Conservation (phyloP, 163 green algal genomes). For the Scenedesmus sp. region DNA sequence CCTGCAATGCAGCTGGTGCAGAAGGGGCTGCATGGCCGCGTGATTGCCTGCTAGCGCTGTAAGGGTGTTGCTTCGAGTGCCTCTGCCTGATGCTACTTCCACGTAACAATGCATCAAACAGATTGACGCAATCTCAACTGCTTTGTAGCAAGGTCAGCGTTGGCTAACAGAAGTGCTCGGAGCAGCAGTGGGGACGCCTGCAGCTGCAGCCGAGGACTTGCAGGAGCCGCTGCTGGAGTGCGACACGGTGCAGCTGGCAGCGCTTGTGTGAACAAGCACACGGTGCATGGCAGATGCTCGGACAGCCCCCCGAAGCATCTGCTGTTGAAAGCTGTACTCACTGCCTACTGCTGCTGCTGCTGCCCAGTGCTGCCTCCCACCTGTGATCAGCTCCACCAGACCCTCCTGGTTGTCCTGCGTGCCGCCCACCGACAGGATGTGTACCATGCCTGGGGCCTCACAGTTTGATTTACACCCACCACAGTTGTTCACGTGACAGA, state of each 20-base stretch:
- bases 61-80: background rate
- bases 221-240: background rate
- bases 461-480: constrained; percentile 12
- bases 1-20: too few species aligned
- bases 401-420: background rate
- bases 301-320: background rate
- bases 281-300: background rate
- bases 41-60: too few species aligned
- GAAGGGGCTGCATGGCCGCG: too few species aligned
- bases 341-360: background rate
- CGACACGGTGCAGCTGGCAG: background rate
- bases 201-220: background rate
- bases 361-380: background rate
- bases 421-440: constrained; percentile 2
- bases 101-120: background rate
- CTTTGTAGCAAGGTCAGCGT: background rate
- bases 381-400: background rate
- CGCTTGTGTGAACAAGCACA: background rate
- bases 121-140: background rate
- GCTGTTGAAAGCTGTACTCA: background rate
- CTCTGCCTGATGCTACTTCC: background rate
- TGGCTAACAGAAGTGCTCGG: background rate
- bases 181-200: background rate
- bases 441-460: constrained; percentile 23
- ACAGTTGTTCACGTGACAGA: constrained; percentile 38